These are phyloP conservation scores for Sporopachydermia quercuum DNA, from an alignment of 805 yeast species.

Conservation along the genomic window DNA sequence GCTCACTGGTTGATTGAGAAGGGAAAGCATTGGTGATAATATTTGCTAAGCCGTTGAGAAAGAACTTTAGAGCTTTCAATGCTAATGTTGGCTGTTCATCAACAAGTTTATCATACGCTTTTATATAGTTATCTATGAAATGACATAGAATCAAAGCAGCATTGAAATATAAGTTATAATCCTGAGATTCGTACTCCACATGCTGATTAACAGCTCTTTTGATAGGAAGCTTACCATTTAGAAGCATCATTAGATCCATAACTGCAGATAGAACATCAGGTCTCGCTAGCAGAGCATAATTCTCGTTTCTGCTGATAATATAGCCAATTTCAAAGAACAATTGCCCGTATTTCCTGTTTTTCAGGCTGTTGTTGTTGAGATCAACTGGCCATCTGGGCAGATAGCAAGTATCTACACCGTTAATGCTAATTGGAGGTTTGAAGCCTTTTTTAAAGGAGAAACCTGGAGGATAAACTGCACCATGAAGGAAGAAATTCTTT, in stretches of 20 bases:
- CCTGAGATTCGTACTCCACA: slow-evolving; percentile 82
- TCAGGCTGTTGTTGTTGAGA: too few species aligned
- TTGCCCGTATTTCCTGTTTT: slow-evolving; percentile 65
- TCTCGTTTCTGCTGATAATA: slow-evolving; percentile 53
- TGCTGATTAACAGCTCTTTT: slow-evolving; percentile 66
- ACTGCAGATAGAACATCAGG: slow-evolving; percentile 35
- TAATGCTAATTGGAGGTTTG: not conserved
- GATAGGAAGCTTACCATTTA: slow-evolving; percentile 67
- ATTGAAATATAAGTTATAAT: slow-evolving; percentile 60
- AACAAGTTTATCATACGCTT: slow-evolving; percentile 21
- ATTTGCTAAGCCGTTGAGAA: not conserved
- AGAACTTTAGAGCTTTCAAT: not conserved
- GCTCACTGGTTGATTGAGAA: not conserved
- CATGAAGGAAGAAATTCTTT: not conserved
- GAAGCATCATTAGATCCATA: slow-evolving; percentile 48
- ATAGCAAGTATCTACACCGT: too few species aligned
- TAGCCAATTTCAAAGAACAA: slow-evolving; percentile 69
- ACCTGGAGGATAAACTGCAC: not conserved
- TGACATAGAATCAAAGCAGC: slow-evolving; percentile 54
- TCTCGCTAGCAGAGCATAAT: slow-evolving; percentile 30
- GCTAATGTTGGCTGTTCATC: not conserved
- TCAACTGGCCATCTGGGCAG: too few species aligned
- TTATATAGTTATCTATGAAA: slow-evolving; percentile 39
- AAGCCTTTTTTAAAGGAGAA: not conserved
- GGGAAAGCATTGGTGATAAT: not conserved